Conservation (phyloP, 805 yeast genomes). For the Nakazawaea wyomingensis region DNA sequence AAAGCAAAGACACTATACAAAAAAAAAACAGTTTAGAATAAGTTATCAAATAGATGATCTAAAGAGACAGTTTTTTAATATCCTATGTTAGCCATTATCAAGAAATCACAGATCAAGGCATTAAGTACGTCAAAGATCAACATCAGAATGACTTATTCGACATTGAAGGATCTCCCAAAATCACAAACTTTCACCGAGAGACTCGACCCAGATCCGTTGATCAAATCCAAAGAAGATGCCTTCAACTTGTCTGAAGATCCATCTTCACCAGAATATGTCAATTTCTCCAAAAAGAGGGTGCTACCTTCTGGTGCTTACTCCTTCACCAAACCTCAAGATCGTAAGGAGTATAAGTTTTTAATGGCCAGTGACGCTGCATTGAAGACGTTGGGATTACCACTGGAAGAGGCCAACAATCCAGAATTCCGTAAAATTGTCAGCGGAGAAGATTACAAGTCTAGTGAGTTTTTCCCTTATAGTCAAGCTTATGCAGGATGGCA, state of each 20-base stretch:
- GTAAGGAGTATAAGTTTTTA: conserved; percentile 49
- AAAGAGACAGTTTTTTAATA: no score
- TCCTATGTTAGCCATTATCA: no score
- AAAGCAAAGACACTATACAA: no score
- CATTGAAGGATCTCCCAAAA: conserved; percentile 22
- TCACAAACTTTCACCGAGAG: conserved; percentile 23
- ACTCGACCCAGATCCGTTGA: conserved; percentile 25
- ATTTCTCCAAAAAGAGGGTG: conserved; percentile 47
- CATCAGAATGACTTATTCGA: conserved; percentile 4
- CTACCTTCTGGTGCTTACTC: conserved; percentile 63
- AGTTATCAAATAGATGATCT: no score
- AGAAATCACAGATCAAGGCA: not conserved
- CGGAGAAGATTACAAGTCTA: conserved; percentile 40
- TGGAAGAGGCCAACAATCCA: conserved; percentile 33
- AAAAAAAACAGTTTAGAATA: no score
- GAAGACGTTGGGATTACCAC: conserved; percentile 51
- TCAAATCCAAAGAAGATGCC: conserved; percentile 19
- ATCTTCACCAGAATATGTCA: conserved; percentile 20
- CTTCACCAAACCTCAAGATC: conserved; percentile 61
- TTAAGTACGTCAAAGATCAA: not conserved
- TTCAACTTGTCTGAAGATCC: conserved; percentile 21
- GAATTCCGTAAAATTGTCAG: conserved; percentile 50
- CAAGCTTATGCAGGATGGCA: conserved; percentile 96
- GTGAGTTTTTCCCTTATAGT: conserved; percentile 67
- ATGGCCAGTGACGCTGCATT: conserved; percentile 58